phyloP scores from a whole-genome alignment of 2,329 filamentous ascomycete species.

The Ambrosiella xylebori region DNA sequence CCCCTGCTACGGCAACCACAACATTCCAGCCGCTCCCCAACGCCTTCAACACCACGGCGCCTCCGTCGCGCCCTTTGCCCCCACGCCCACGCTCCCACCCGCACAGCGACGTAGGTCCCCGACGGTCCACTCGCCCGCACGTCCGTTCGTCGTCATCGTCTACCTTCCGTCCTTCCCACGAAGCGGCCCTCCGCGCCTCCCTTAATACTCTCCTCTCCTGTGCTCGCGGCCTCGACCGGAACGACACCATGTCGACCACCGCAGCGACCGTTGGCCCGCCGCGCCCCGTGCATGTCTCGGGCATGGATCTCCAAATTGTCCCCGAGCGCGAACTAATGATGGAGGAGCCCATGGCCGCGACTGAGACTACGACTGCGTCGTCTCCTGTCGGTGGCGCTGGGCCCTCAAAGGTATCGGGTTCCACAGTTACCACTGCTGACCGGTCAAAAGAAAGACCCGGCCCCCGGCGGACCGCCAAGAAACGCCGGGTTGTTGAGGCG shows the following conservation, averaged over 20 bases:
- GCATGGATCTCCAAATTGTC: constrained; percentile 39
- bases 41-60: constrained; percentile 47
- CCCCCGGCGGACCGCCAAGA: too few relatives aligned
- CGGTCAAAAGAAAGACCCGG: too few relatives aligned
- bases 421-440: too few relatives aligned
- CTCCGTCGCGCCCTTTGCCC: constrained; percentile 39
- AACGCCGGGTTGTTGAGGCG: neutral
- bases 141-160: constrained; percentile 12
- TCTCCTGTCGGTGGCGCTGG: too few relatives aligned
- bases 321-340: constrained; percentile 41
- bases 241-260: constrained; percentile 13
- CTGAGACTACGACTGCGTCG: neutral
- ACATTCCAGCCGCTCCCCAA: constrained; percentile 78
- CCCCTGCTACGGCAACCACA: constrained; percentile 49
- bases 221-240: constrained; percentile 54
- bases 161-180: constrained; percentile 32
- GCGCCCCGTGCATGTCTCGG: constrained; percentile 18
- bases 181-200: constrained; percentile 79
- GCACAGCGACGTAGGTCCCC: constrained; percentile 30
- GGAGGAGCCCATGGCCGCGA: neutral
- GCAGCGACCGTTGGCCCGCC: neutral
- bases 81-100: constrained; percentile 31
- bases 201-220: constrained; percentile 93
- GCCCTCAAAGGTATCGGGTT: too few relatives aligned
- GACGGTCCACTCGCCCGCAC: constrained; percentile 33